A percentile compares a stretch with the other conserved stretches of the same genome.
These are phyloP conservation scores for Trichophyton verrucosum DNA, from an alignment of 2,329 filamentous ascomycete species.

Conservation along the genomic window DNA sequence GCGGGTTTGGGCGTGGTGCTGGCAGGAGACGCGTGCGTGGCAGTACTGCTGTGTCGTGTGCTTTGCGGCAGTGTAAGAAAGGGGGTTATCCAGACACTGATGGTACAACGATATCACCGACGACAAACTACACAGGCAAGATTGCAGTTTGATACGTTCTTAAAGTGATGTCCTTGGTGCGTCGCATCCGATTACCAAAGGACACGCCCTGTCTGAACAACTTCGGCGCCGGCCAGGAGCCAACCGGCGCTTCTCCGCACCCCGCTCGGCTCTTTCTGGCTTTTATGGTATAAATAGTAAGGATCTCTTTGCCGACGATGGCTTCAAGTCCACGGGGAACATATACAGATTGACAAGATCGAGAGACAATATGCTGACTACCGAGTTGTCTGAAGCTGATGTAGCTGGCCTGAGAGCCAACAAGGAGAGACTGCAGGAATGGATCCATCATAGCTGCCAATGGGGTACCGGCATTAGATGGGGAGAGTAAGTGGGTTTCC, in stretches of 20 bases:
- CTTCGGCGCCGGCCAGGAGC: neutral
- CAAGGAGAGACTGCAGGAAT: conserved; percentile 47
- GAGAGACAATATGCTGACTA: conserved; percentile 24
- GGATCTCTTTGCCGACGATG: no score
- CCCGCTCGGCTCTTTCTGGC: neutral
- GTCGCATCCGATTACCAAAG: no score
- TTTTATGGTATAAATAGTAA: conserved; percentile 5
- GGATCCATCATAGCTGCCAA: conserved; percentile 53
- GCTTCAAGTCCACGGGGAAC: neutral
- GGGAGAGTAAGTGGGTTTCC: conserved; percentile 45
- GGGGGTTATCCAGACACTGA: no score
- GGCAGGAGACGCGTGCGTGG: neutral
- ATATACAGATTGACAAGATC: neutral
- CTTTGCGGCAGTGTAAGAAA: neutral
- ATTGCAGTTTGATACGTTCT: no score
- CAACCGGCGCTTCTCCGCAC: conserved; percentile 8
- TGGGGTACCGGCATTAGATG: conserved; percentile 55
- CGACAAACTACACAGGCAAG: no score
- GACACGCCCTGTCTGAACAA: neutral
- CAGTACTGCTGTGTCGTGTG: neutral
- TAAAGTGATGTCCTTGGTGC: no score
- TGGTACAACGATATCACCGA: no score
- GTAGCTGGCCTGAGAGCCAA: conserved; percentile 46
- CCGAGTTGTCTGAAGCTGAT: conserved; percentile 38
- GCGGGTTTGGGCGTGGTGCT: neutral